These are phyloP conservation scores for Rhizoctonia solani DNA, from an alignment of 1,284 basidiomycete species.

Conservation along the genomic window DNA sequence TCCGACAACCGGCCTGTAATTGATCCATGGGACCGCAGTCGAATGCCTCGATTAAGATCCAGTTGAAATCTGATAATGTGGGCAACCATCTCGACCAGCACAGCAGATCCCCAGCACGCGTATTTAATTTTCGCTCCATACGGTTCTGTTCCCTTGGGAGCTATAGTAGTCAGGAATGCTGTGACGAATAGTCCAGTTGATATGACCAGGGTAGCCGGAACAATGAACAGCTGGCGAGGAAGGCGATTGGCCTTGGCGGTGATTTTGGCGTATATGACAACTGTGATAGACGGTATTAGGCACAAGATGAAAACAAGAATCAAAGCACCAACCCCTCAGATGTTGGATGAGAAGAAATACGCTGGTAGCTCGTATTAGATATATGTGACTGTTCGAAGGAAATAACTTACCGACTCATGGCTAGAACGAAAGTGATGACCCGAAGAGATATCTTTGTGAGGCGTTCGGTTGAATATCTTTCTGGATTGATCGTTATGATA, in stretches of 20 bases:
- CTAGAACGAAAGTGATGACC: conserved; percentile 18
- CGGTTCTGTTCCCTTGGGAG: not conserved
- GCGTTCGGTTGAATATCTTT: conserved; percentile 10
- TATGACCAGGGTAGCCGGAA: too few relatives aligned
- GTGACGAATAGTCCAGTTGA: not conserved
- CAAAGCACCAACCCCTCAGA: not conserved
- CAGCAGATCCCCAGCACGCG: not conserved
- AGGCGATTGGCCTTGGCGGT: not conserved
- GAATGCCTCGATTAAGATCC: conserved; percentile 17
- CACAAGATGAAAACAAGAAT: not conserved
- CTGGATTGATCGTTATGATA: not conserved
- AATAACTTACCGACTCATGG: conserved; percentile 19
- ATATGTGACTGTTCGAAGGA: not conserved
- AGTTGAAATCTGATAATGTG: conserved; percentile 17
- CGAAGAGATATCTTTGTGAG: conserved; percentile 25
- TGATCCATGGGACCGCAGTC: conserved; percentile 12
- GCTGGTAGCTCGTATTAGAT: not conserved
- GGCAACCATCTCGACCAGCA: conserved; percentile 22
- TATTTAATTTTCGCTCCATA: conserved; percentile 18
- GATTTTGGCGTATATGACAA: conserved; percentile 29
- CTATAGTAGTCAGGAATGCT: too few relatives aligned
- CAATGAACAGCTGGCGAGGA: conserved; percentile 7
- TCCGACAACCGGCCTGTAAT: not conserved
- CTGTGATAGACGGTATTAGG: not conserved
- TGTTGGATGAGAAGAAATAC: conserved; percentile 15